phyloP scores from a whole-genome alignment of 129 eudicot genomes.

The Scalesia atractyloides region DNA sequence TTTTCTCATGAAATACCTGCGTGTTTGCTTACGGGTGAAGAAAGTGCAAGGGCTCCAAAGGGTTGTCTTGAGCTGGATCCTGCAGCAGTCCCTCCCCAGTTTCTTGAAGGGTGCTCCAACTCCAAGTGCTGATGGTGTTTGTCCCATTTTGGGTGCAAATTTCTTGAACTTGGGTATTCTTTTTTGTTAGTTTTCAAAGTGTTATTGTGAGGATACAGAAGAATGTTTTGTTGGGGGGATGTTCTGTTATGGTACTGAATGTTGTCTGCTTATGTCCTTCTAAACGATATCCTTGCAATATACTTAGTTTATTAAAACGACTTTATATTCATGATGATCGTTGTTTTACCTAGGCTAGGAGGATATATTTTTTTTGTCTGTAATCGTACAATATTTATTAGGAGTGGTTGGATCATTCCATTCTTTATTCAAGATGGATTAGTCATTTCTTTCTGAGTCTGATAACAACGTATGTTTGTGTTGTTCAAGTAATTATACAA shows the following conservation, averaged over 20 bases:
- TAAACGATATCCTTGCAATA: neutral
- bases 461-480: no score
- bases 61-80: constrained; percentile 87
- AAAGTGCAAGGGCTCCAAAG: constrained; percentile 51
- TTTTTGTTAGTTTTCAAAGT: constrained; percentile 22
- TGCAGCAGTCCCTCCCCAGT: constrained; percentile 64
- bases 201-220: constrained; percentile 7
- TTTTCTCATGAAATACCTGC: constrained; percentile 82
- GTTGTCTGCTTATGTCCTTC: neutral
- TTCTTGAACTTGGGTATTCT: constrained; percentile 35
- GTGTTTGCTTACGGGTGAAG: constrained; percentile 56
- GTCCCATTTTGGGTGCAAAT: constrained; percentile 23
- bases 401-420: no score
- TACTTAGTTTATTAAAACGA: no score
- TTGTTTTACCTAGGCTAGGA: no score
- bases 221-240: neutral
- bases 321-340: no score
- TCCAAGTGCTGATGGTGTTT: constrained; percentile 35
- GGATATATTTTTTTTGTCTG: no score
- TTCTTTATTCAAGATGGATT: no score
- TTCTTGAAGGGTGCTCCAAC: constrained; percentile 47
- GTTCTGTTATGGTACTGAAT: constrained; percentile 10
- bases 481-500: no score
- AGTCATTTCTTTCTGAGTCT: no score
- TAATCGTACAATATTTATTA: no score